A percentile compares a stretch with the other conserved stretches of the same genome.
These are phyloP conservation scores for Bryopsis sp. DNA, from an alignment of 139 green algal species.

Conservation along the genomic window DNA sequence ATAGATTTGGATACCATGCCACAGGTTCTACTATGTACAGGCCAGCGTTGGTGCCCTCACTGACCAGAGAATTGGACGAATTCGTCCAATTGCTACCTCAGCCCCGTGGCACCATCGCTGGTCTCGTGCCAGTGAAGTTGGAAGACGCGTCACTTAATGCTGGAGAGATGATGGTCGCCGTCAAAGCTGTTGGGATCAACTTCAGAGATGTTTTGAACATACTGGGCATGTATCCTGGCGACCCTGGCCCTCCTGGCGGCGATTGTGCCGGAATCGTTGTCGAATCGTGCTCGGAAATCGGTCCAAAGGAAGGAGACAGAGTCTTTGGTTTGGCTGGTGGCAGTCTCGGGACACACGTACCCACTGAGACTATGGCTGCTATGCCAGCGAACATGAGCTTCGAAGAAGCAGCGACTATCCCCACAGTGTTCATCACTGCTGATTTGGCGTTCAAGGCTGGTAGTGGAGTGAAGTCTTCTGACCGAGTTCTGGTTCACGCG, in stretches of 20 bases:
- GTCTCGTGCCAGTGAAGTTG: slow-evolving; percentile 31
- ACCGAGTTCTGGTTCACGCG: slow-evolving; percentile 46
- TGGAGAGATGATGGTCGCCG: slow-evolving; percentile 25
- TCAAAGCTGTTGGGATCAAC: slow-evolving; percentile 59
- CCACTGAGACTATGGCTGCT: slow-evolving; percentile 33
- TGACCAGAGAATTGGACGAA: too few relatives aligned
- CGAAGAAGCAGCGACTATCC: slow-evolving; percentile 48
- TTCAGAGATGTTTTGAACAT: slow-evolving; percentile 66
- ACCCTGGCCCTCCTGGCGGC: slow-evolving; percentile 37
- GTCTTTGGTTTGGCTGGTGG: slow-evolving; percentile 69
- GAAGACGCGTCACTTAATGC: background rate
- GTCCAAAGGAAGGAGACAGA: slow-evolving; percentile 29
- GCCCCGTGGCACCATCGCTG: slow-evolving; percentile 37
- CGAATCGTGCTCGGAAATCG: background rate
- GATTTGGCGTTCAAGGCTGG: slow-evolving; percentile 22
- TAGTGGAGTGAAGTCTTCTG: background rate
- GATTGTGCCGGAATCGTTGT: slow-evolving; percentile 45
- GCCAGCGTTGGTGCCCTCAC: too few relatives aligned
- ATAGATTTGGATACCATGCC: too few relatives aligned
- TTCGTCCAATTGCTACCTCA: slow-evolving; percentile 15
- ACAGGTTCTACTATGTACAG: too few relatives aligned
- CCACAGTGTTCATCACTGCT: slow-evolving; percentile 53
- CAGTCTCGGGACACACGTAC: slow-evolving; percentile 55
- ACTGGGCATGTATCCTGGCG: slow-evolving; percentile 49
- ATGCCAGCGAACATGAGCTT: slow-evolving; percentile 51